Conservation (phyloP, 2,329 filamentous ascomycete genomes). For the Colletotrichum agaves region DNA sequence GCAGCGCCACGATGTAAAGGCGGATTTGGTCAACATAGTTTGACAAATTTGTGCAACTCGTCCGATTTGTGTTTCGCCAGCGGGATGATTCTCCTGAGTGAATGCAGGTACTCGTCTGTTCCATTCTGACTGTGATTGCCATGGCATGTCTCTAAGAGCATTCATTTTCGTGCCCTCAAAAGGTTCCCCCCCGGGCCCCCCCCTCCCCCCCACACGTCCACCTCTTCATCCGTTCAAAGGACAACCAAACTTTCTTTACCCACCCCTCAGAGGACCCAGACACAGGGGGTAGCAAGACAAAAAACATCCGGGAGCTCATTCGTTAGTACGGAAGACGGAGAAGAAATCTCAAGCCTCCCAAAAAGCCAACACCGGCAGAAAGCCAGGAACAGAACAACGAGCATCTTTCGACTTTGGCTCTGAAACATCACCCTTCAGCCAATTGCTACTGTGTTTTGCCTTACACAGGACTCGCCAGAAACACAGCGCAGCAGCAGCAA, state of each 20-base stretch:
- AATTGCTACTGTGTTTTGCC: background rate
- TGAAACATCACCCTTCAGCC: slow-evolving; percentile 4
- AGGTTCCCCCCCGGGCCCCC: too few species aligned
- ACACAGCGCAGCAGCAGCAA: background rate
- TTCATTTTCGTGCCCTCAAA: background rate
- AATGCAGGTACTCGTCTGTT: background rate
- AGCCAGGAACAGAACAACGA: slow-evolving; percentile 8
- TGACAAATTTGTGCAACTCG: background rate
- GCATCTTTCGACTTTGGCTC: background rate
- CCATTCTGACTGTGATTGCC: background rate
- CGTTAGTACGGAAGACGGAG: background rate
- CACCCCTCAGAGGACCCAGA: background rate
- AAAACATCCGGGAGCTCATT: too few species aligned
- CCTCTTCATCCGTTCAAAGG: background rate
- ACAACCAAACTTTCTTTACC: background rate
- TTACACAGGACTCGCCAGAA: background rate
- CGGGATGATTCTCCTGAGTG: slow-evolving; percentile 1
- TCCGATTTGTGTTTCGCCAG: background rate
- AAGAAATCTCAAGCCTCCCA: slow-evolving; percentile 10
- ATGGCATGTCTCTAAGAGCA: background rate
- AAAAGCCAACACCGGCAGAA: slow-evolving; percentile 2
- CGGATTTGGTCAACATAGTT: background rate
- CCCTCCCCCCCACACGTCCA: too few species aligned
- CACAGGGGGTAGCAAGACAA: background rate
- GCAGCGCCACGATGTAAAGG: background rate